These are phyloP conservation scores for Entomophthora muscae DNA, from an alignment of 371 early-diverging fungal species.

Conservation along the genomic window DNA sequence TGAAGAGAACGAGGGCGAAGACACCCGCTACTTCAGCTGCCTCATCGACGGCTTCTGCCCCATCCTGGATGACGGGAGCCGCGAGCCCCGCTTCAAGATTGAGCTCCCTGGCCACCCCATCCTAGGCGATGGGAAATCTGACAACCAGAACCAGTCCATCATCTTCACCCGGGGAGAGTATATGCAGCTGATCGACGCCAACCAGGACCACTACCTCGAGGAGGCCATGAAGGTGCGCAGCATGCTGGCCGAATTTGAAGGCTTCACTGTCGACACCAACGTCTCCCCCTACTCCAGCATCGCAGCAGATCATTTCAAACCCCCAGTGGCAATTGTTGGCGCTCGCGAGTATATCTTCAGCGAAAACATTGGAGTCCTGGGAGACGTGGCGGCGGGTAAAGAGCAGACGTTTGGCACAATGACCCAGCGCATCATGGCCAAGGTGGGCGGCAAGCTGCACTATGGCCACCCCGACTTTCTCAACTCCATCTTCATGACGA, in stretches of 20 bases:
- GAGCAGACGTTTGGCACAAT: conserved; percentile 76
- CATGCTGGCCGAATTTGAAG: conserved; percentile 72
- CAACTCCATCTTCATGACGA: conserved; percentile 74
- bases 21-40: conserved; percentile 38
- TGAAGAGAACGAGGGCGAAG: conserved; percentile 32
- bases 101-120: conserved; percentile 77
- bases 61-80: conserved; percentile 35
- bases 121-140: conserved; percentile 79
- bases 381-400: conserved; percentile 82
- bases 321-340: conserved; percentile 79
- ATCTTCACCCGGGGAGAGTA: conserved; percentile 76
- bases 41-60: conserved; percentile 60
- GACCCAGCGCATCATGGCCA: conserved; percentile 72
- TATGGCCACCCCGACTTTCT: conserved; percentile 88
- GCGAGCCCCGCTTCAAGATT: conserved; percentile 52
- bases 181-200: conserved; percentile 69
- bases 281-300: conserved; percentile 4
- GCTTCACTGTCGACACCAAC: conserved; percentile 28
- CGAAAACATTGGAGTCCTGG: conserved; percentile 69
- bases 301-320: conserved; percentile 11
- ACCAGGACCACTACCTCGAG: conserved; percentile 81
- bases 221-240: conserved; percentile 76
- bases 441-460: conserved; percentile 65
- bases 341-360: too few relatives aligned
- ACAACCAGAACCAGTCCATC: conserved; percentile 75